Percentiles rank a stretch among this genome's conserved stretches.
These are phyloP conservation scores for Chernovozyma aurita DNA, from an alignment of 1,139 yeast genomes.

Conservation along the genomic window DNA sequence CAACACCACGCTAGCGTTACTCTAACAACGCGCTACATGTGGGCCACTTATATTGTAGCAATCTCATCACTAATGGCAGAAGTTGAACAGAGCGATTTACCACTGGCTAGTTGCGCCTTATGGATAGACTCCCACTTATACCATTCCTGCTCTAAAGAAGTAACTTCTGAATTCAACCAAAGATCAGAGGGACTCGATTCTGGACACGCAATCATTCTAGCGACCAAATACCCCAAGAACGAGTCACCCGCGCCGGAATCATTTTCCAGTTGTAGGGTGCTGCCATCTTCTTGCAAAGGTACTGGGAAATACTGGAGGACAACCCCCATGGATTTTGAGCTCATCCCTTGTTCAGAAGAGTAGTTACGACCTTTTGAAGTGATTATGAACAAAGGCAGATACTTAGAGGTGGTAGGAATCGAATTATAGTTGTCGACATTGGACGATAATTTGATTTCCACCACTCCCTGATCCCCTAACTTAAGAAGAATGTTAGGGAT, in stretches of 20 bases:
- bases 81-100: constrained; percentile 35
- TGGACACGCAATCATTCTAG: constrained; percentile 17
- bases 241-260: constrained; percentile 80
- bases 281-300: constrained; percentile 28
- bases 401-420: constrained; percentile 33
- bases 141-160: constrained; percentile 28
- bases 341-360: constrained; percentile 15
- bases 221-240: constrained; percentile 48
- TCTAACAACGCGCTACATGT: no score
- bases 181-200: neutral
- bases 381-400: constrained; percentile 22
- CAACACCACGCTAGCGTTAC: no score
- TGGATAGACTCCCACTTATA: constrained; percentile 31
- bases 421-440: constrained; percentile 27
- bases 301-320: constrained; percentile 60
- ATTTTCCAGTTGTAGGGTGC: constrained; percentile 31
- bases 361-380: constrained; percentile 15
- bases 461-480: constrained; percentile 62
- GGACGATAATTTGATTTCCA: constrained; percentile 36
- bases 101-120: constrained; percentile 54
- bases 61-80: constrained; percentile 22
- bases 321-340: constrained; percentile 35
- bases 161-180: constrained; percentile 23
- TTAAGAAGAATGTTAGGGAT: constrained; percentile 66
- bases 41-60: no score